Conservation (phyloP, 163 green algal genomes). For the Prototheca wickerhamii region DNA sequence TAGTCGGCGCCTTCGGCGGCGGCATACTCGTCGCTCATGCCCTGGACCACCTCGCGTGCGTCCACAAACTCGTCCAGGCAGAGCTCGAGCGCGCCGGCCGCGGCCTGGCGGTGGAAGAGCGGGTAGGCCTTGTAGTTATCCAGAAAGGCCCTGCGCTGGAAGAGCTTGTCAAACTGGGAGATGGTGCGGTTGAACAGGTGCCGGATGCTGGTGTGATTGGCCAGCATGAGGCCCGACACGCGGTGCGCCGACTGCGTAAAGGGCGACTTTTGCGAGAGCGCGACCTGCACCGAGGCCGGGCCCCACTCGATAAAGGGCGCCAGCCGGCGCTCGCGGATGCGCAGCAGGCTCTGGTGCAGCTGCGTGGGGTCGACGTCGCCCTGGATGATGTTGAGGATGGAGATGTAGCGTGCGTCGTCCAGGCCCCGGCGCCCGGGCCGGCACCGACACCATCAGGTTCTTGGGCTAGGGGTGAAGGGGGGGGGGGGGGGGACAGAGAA, state of each 20-base stretch:
- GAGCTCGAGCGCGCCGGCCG: constrained; percentile 28
- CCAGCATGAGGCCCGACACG: constrained; percentile 91
- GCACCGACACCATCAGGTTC: constrained; percentile 68
- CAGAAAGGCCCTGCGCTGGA: constrained; percentile 75
- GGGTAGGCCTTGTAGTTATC: constrained; percentile 76
- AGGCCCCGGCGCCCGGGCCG: constrained; percentile 60
- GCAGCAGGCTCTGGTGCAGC: constrained; percentile 92
- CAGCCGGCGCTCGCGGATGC: constrained; percentile 81
- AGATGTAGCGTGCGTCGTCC: constrained; percentile 87
- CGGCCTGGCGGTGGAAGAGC: constrained; percentile 53
- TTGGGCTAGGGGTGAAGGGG: constrained; percentile 30
- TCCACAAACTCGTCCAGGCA: constrained; percentile 86
- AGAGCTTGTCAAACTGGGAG: constrained; percentile 90
- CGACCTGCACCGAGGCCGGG: constrained; percentile 93
- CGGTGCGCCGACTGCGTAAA: constrained; percentile 76
- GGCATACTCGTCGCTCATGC: constrained; percentile 82
- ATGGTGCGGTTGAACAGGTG: constrained; percentile 91
- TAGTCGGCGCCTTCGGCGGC: constrained; percentile 87
- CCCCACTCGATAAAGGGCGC: constrained; percentile 98
- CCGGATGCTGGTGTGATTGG: constrained; percentile 95
- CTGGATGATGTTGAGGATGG: constrained; percentile 97
- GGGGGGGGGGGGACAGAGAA: neutral
- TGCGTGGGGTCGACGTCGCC: constrained; percentile 86
- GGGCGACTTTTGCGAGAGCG: constrained; percentile 85
- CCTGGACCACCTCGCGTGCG: constrained; percentile 72